phyloP scores from a whole-genome alignment of 148 eudicot genomes.

The Cornus controversa region DNA sequence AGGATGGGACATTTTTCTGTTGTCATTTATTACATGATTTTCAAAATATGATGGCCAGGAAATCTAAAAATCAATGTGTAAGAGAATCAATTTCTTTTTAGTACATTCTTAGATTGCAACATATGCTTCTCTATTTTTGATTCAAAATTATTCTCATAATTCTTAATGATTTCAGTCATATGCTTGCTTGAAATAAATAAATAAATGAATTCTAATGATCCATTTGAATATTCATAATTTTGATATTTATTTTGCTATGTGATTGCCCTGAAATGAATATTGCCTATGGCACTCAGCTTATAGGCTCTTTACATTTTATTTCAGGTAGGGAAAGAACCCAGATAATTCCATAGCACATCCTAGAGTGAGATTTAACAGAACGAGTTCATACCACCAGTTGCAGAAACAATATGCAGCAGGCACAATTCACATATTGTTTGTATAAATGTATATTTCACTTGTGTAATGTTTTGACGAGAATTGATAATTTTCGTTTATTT shows the following conservation, averaged over 20 bases:
- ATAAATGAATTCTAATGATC: no score
- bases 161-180: not conserved
- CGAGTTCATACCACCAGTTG: not conserved
- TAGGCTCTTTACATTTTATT: not conserved
- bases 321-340: not conserved
- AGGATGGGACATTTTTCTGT: not conserved
- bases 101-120: not conserved
- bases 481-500: constrained; percentile 1
- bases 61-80: not conserved
- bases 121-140: not conserved
- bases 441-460: constrained; percentile 11
- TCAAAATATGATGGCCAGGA: not conserved
- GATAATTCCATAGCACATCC: not conserved
- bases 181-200: not conserved
- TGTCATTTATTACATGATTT: not conserved
- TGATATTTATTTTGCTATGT: not conserved
- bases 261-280: not conserved
- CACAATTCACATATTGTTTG: not conserved
- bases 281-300: not conserved
- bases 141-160: no score
- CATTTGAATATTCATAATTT: no score
- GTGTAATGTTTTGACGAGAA: not conserved
- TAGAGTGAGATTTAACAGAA: not conserved
- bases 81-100: not conserved
- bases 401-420: not conserved